Percentiles rank a stretch among this genome's conserved stretches.
Evolutionary conservation across 805 yeast species (phyloP).

Genomic region (Lipomyces anomalus): DNA sequence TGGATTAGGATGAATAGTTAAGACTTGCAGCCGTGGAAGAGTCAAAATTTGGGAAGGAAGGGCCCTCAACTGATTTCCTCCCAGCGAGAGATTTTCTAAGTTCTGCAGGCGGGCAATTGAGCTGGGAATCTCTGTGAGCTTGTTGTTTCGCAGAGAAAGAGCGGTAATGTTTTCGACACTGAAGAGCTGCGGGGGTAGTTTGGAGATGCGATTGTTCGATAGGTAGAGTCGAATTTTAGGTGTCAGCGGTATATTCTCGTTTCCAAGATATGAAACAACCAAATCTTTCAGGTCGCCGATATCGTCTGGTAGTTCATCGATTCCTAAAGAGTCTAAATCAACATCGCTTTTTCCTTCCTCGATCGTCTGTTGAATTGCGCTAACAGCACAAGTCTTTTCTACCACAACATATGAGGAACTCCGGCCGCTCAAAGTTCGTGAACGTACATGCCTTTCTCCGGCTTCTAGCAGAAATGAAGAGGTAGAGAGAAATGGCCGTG

Average conservation of each 20-base stretch:
- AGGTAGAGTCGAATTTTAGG: conserved; percentile 31
- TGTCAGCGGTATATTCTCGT: conserved; percentile 22
- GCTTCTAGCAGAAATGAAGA: neutral
- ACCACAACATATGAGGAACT: conserved; percentile 5
- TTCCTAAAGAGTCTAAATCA: conserved; percentile 22
- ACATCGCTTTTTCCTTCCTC: conserved; percentile 22
- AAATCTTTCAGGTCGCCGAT: conserved; percentile 33
- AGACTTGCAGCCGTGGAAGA: conserved; percentile 27
- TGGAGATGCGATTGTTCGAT: conserved; percentile 28
- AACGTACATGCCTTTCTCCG: neutral
- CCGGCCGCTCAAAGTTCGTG: conserved; percentile 2
- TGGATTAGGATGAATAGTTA: conserved; percentile 37
- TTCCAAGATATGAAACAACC: conserved; percentile 16
- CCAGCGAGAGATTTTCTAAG: conserved; percentile 34
- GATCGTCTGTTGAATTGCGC: conserved; percentile 19
- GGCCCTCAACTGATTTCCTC: conserved; percentile 32
- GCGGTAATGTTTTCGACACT: conserved; percentile 33
- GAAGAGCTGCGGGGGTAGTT: conserved; percentile 32
- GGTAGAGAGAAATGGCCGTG: conserved; percentile 4
- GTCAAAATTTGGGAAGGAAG: conserved; percentile 35
- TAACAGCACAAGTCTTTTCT: conserved; percentile 10
- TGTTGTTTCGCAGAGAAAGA: conserved; percentile 34
- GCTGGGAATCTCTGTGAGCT: conserved; percentile 32
- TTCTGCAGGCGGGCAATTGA: conserved; percentile 30
- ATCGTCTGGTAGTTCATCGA: conserved; percentile 33